phyloP scores from a whole-genome alignment of 148 eudicot genomes.

The Persicaria maculosa region DNA sequence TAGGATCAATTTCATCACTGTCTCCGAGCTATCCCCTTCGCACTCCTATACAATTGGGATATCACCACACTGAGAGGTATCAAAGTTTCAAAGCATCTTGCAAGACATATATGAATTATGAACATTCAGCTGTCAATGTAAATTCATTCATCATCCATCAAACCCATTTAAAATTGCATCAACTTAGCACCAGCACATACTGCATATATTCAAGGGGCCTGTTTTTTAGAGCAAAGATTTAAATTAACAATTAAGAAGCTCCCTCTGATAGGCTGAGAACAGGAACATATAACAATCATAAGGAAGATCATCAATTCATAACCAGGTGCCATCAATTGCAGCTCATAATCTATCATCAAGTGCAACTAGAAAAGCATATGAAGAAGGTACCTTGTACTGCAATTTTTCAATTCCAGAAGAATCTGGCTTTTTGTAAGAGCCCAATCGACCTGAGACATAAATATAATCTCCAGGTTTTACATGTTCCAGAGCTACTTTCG shows the following conservation, averaged over 20 bases:
- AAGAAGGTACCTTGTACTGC: constrained; percentile 36
- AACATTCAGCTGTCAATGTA: background rate
- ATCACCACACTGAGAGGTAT: background rate
- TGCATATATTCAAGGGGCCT: background rate
- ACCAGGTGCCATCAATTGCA: background rate
- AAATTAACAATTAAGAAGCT: background rate
- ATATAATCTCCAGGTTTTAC: constrained; percentile 52
- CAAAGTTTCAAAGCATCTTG: background rate
- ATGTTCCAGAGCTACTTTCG: constrained; percentile 46
- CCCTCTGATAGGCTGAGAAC: background rate
- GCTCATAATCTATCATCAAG: background rate
- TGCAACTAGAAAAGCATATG: background rate
- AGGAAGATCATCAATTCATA: background rate
- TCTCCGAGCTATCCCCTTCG: background rate
- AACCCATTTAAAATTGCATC: background rate
- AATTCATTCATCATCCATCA: background rate
- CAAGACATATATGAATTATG: background rate
- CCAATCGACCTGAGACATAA: constrained; percentile 58
- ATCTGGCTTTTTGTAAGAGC: constrained; percentile 27
- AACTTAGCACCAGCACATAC: background rate
- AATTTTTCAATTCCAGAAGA: constrained; percentile 25
- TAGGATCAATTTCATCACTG: background rate
- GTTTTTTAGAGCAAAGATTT: background rate
- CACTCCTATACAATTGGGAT: background rate
- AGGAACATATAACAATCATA: background rate